A percentile compares a stretch with the other conserved stretches of the same genome.
Conservation (phyloP, 2,329 filamentous ascomycete species). For the Fusarium fracticaudum region DNA sequence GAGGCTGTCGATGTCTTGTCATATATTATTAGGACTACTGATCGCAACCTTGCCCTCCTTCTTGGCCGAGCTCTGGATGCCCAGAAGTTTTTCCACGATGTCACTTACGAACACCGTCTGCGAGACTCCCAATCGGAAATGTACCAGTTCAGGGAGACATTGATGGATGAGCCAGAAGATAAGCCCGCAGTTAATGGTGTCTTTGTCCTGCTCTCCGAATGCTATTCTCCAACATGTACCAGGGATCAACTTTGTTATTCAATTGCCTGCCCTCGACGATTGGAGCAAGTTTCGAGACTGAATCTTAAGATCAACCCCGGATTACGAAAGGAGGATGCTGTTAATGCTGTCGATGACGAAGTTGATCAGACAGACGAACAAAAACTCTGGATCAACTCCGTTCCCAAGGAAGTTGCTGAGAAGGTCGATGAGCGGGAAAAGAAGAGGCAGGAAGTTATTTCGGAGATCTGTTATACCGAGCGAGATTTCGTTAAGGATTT, state of each 20-base stretch:
- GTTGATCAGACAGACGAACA: conserved; percentile 89
- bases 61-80: conserved; percentile 92
- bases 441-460: conserved; percentile 98
- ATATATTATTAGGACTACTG: conserved; percentile 96
- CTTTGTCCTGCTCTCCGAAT: conserved; percentile 95
- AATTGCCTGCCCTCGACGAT: conserved; percentile 90
- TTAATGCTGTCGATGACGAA: conserved; percentile 78
- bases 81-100: conserved; percentile 99
- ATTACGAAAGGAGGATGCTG: conserved; percentile 71
- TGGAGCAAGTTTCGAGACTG: conserved; percentile 93
- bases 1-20: conserved; percentile 96
- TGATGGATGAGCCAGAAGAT: conserved; percentile 84
- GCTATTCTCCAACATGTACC: conserved; percentile 97
- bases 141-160: conserved; percentile 94
- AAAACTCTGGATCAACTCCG: conserved; percentile 99
- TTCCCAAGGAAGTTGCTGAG: conserved; percentile 93
- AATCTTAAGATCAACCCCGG: conserved; percentile 94
- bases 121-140: conserved; percentile 95
- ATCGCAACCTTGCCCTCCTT: conserved; percentile 91
- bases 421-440: conserved; percentile 90
- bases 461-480: conserved; percentile 98
- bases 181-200: conserved; percentile 86
- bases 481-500: conserved; percentile 98
- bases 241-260: conserved; percentile 96
- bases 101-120: conserved; percentile 95